Percentiles rank a stretch among this genome's conserved stretches.
Evolutionary conservation across 2,329 filamentous ascomycete species (phyloP).

Genomic region (Torrubiellomyces zombiae): DNA sequence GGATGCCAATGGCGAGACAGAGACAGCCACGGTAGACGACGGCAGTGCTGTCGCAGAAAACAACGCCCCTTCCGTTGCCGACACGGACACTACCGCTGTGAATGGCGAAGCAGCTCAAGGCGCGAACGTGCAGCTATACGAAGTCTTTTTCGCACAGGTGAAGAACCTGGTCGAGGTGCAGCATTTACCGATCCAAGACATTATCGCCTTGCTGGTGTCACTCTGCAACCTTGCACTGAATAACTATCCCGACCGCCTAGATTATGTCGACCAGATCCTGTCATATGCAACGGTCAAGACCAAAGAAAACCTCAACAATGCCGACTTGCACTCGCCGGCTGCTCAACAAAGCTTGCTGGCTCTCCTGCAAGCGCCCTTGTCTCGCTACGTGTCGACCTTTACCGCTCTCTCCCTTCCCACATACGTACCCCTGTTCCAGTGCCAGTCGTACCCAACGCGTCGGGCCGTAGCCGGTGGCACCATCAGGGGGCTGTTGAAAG

Average conservation of each 20-base stretch:
- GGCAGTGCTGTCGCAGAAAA: slow-evolving; percentile 13
- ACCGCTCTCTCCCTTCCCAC: slow-evolving; percentile 88
- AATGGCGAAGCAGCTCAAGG: slow-evolving; percentile 28
- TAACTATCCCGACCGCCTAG: slow-evolving; percentile 81
- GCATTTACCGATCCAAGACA: slow-evolving; percentile 83
- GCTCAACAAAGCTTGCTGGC: slow-evolving; percentile 81
- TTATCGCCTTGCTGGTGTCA: slow-evolving; percentile 84
- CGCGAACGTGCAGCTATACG: slow-evolving; percentile 74
- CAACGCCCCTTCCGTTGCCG: slow-evolving; percentile 23
- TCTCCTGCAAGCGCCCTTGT: slow-evolving; percentile 78
- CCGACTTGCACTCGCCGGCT: slow-evolving; percentile 78
- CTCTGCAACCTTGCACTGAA: slow-evolving; percentile 85
- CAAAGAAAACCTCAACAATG: slow-evolving; percentile 75
- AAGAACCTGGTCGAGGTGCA: slow-evolving; percentile 85
- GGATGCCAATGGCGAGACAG: slow-evolving; percentile 14
- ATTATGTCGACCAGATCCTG: slow-evolving; percentile 90
- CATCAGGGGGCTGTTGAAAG: slow-evolving; percentile 63
- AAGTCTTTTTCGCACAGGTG: slow-evolving; percentile 94
- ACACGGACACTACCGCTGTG: slow-evolving; percentile 29
- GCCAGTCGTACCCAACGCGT: slow-evolving; percentile 83
- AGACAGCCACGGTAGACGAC: slow-evolving; percentile 13
- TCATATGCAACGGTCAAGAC: slow-evolving; percentile 79
- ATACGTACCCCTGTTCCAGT: slow-evolving; percentile 77
- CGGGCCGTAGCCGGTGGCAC: slow-evolving; percentile 84
- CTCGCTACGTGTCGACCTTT: slow-evolving; percentile 83